Evolutionary conservation across 2,329 filamentous ascomycete species (phyloP).

Genomic region (Ophiostoma novo-ulmi): DNA sequence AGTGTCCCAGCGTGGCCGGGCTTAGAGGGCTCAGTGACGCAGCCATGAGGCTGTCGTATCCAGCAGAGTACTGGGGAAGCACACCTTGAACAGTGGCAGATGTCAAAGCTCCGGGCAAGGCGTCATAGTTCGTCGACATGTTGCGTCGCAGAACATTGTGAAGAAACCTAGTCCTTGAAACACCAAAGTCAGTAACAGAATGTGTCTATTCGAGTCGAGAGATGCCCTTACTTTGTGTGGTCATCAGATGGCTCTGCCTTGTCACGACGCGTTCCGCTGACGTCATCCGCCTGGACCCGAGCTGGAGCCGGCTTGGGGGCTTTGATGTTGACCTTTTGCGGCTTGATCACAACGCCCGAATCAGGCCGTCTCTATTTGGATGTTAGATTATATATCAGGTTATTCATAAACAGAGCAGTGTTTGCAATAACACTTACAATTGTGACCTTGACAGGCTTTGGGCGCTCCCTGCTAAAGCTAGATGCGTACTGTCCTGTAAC

Average conservation of each 20-base stretch:
- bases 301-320: constrained; percentile 9
- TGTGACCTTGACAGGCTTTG: constrained; percentile 26
- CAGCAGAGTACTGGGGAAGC: constrained; percentile 33
- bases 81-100: constrained; percentile 50
- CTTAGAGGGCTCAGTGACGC: constrained; percentile 23
- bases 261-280: not conserved
- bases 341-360: not conserved
- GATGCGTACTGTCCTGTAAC: constrained; percentile 2
- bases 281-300: not conserved
- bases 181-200: not conserved
- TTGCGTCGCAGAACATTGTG: constrained; percentile 48
- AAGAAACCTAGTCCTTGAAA: constrained; percentile 40
- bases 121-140: constrained; percentile 38
- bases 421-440: constrained; percentile 21
- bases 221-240: not conserved
- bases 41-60: constrained; percentile 25
- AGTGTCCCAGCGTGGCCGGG: constrained; percentile 25
- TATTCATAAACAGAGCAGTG: not conserved
- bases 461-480: constrained; percentile 14
- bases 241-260: constrained; percentile 13
- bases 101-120: constrained; percentile 41
- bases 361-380: constrained; percentile 19
- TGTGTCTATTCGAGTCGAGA: not conserved
- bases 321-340: not conserved
- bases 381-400: not conserved